A percentile compares a stretch with the other conserved stretches of the same genome.
Conservation (phyloP, 2,329 filamentous ascomycete species). For the Intubia oerlemansii region DNA sequence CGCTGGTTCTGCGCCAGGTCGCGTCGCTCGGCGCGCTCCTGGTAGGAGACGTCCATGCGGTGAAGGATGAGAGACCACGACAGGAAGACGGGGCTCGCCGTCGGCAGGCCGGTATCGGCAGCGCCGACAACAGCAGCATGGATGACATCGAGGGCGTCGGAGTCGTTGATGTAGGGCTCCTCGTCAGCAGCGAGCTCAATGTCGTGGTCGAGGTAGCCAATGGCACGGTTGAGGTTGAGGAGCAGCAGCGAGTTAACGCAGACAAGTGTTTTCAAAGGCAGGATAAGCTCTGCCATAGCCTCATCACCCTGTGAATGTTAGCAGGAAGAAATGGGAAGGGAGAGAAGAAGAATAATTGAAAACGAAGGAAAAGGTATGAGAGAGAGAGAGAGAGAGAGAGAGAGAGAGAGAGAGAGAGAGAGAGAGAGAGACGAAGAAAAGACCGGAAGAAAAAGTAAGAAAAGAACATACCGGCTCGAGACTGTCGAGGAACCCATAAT, state of each 20-base stretch:
- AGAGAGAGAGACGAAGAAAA: no score
- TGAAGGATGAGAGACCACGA: slow-evolving; percentile 64
- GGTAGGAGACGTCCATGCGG: slow-evolving; percentile 42
- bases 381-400: no score
- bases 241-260: slow-evolving; percentile 51
- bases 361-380: no score
- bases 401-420: no score
- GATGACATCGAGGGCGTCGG: slow-evolving; percentile 47
- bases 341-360: no score
- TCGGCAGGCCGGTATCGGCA: slow-evolving; percentile 30
- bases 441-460: slow-evolving; percentile 2
- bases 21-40: slow-evolving; percentile 36
- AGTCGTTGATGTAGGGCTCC: slow-evolving; percentile 45
- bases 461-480: slow-evolving; percentile 30
- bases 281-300: slow-evolving; percentile 25
- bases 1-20: slow-evolving; percentile 36
- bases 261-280: slow-evolving; percentile 47
- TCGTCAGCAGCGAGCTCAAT: slow-evolving; percentile 19
- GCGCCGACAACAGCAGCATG: slow-evolving; percentile 48
- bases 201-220: slow-evolving; percentile 33
- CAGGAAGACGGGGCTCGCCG: slow-evolving; percentile 53
- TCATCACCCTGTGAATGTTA: slow-evolving; percentile 14
- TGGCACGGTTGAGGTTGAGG: slow-evolving; percentile 40
- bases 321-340: background rate
- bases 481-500: slow-evolving; percentile 46